These are phyloP conservation scores for Plantago elongata DNA, from an alignment of 257 asterid species.

Conservation along the genomic window DNA sequence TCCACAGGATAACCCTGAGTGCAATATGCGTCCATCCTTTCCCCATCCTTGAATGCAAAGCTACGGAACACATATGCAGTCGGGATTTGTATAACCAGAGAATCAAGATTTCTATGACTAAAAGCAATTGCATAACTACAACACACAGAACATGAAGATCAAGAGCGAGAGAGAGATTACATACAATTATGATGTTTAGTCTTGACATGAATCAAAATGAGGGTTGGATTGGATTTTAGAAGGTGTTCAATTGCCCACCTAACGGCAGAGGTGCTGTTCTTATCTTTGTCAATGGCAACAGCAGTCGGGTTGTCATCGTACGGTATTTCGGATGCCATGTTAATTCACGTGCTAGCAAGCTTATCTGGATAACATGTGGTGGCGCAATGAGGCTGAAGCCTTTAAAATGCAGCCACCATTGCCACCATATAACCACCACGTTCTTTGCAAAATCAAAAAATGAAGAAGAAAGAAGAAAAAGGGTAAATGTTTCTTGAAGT, in stretches of 20 bases:
- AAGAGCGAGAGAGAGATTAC: slow-evolving; percentile 21
- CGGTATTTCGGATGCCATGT: slow-evolving; percentile 21
- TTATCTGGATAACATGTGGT: slow-evolving; percentile 14
- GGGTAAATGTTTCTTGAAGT: background rate
- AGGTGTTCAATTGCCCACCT: slow-evolving; percentile 66
- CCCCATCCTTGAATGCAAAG: no score
- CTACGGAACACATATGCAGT: no score
- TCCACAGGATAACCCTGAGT: no score
- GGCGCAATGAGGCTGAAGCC: slow-evolving; percentile 26
- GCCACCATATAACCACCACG: slow-evolving; percentile 21
- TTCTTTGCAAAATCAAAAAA: slow-evolving; percentile 6
- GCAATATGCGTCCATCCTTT: no score
- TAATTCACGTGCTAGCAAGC: background rate
- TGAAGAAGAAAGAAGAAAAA: slow-evolving; percentile 3
- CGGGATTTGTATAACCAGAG: no score
- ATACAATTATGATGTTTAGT: slow-evolving; percentile 40
- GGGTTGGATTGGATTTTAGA: slow-evolving; percentile 20
- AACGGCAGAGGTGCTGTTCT: slow-evolving; percentile 46
- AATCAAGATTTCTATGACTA: no score
- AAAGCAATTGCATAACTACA: background rate
- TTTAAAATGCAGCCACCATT: slow-evolving; percentile 19
- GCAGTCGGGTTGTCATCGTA: slow-evolving; percentile 26
- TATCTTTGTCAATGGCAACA: slow-evolving; percentile 62
- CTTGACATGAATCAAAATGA: slow-evolving; percentile 52
- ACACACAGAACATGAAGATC: background rate